These are phyloP conservation scores for Trypanosoma congolense DNA, from an alignment of 208 protist genomes.

Conservation along the genomic window DNA sequence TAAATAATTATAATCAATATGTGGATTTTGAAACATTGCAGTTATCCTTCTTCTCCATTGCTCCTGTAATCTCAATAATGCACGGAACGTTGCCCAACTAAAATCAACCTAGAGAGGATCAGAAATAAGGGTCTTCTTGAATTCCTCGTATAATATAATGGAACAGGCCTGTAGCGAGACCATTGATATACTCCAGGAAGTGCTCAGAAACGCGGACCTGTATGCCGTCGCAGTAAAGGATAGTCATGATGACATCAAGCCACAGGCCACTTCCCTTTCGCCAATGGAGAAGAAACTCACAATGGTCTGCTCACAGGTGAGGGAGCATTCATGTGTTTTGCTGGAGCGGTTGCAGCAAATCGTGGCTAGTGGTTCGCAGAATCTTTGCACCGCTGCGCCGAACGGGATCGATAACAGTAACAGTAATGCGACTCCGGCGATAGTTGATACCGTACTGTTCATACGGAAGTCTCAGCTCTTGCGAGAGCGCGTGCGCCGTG, in stretches of 20 bases:
- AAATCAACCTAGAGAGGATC: not conserved
- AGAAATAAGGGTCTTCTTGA: not conserved
- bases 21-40: no score
- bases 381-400: not conserved
- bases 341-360: not conserved
- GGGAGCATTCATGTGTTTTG: constrained; percentile 16
- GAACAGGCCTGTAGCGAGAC: not conserved
- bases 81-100: no score
- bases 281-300: constrained; percentile 9
- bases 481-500: constrained; percentile 17
- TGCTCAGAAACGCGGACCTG: constrained; percentile 4
- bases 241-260: not conserved
- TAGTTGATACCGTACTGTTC: constrained; percentile 17
- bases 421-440: not conserved
- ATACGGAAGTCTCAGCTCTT: constrained; percentile 17
- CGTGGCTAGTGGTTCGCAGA: not conserved
- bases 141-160: not conserved
- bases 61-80: no score
- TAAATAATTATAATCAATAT: no score
- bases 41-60: no score
- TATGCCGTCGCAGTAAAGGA: constrained; percentile 2
- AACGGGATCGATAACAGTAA: not conserved
- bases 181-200: not conserved
- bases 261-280: not conserved
- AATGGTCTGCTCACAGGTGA: not conserved